Conservation (phyloP, 805 yeast genomes). For the Tetrapisispora fleetii region DNA sequence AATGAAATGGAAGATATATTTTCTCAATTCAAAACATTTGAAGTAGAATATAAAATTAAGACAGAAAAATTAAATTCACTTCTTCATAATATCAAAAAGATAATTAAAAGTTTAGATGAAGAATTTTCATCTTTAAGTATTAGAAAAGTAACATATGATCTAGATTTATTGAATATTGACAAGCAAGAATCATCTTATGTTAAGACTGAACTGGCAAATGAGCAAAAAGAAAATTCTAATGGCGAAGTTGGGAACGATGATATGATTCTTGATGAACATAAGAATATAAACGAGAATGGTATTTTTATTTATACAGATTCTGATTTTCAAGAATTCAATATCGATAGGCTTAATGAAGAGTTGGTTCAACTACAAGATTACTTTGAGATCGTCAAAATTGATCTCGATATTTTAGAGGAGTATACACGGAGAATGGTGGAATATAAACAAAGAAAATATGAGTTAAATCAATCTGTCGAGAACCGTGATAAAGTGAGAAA, state of each 20-base stretch:
- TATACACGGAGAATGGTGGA: conserved; percentile 62
- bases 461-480: conserved; percentile 57
- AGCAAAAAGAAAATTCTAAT: background rate
- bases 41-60: conserved; percentile 56
- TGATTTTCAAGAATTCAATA: conserved; percentile 40
- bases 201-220: background rate
- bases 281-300: conserved; percentile 16
- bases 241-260: conserved; percentile 1
- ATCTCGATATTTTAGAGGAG: conserved; percentile 66
- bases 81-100: conserved; percentile 32
- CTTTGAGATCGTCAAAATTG: conserved; percentile 49
- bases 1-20: conserved; percentile 36
- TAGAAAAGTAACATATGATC: conserved; percentile 40
- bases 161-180: conserved; percentile 6
- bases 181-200: background rate
- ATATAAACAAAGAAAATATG: conserved; percentile 50
- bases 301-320: conserved; percentile 40
- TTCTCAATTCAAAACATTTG: conserved; percentile 50
- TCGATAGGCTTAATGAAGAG: conserved; percentile 39
- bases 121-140: conserved; percentile 37
- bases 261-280: conserved; percentile 26
- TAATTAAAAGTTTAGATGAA: conserved; percentile 31
- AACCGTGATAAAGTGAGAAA: conserved; percentile 55
- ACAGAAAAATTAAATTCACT: conserved; percentile 45
- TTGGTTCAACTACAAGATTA: conserved; percentile 46